Evolutionary conservation across 2,329 filamentous ascomycete genomes (phyloP).

Genomic region (Metarhizium rileyi): DNA sequence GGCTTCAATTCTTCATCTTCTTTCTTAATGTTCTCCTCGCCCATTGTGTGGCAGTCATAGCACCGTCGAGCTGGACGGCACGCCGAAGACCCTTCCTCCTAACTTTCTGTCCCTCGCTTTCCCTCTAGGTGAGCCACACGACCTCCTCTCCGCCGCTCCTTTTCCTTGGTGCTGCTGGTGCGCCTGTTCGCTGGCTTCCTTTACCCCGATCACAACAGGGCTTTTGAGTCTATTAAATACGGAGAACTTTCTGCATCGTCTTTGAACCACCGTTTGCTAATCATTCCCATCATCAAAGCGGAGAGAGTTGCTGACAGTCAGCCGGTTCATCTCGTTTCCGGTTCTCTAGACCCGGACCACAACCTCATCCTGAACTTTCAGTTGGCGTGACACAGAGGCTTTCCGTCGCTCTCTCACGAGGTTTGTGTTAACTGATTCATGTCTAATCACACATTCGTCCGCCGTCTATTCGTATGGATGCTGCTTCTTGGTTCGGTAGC

Average conservation of each 20-base stretch:
- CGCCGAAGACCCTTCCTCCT: slow-evolving; percentile 16
- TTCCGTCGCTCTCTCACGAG: slow-evolving; percentile 11
- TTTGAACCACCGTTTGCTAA: slow-evolving; percentile 2
- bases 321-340: slow-evolving; percentile 5
- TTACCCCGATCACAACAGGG: slow-evolving; percentile 1
- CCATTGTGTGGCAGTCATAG: slow-evolving; percentile 31
- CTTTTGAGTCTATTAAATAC: slow-evolving; percentile 1
- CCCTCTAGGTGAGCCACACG: slow-evolving; percentile 20
- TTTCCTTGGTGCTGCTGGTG: slow-evolving; percentile 3
- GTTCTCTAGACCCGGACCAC: background rate
- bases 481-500: background rate
- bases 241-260: background rate
- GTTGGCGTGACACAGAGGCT: slow-evolving; percentile 10
- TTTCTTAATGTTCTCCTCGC: slow-evolving; percentile 26
- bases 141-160: slow-evolving; percentile 7
- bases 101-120: slow-evolving; percentile 16
- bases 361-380: background rate
- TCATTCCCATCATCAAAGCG: slow-evolving; percentile 3
- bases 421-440: slow-evolving; percentile 9
- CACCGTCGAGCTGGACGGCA: slow-evolving; percentile 27
- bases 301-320: slow-evolving; percentile 10
- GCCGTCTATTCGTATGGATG: background rate
- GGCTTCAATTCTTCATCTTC: slow-evolving; percentile 13
- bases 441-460: background rate
- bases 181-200: slow-evolving; percentile 9